phyloP scores from a whole-genome alignment of 805 yeast species.

The Vanderwaltozyma yarrowii region DNA sequence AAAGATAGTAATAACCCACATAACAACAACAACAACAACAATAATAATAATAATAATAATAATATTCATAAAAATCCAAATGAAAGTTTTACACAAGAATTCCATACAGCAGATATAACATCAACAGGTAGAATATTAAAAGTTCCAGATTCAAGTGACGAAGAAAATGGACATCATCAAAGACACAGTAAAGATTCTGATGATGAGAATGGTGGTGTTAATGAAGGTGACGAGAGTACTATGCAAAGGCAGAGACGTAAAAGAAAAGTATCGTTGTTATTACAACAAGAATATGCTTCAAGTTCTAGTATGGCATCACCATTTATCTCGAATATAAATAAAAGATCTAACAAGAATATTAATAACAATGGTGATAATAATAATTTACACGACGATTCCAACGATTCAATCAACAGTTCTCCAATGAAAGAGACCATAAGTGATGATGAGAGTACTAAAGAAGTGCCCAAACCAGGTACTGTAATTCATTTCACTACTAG shows the following conservation, averaged over 20 bases:
- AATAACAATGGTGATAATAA: background rate
- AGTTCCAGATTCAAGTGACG: conserved; percentile 24
- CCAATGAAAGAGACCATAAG: conserved; percentile 8
- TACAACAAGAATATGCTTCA: conserved; percentile 27
- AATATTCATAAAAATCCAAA: background rate
- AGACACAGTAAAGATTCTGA: conserved; percentile 10
- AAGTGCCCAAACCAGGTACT: conserved; percentile 17
- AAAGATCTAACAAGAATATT: background rate
- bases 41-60: background rate
- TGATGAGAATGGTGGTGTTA: conserved; percentile 10
- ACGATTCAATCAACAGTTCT: conserved; percentile 12
- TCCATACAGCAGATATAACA: conserved; percentile 16
- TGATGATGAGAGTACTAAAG: conserved; percentile 16
- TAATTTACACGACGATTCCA: background rate
- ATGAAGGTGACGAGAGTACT: conserved; percentile 19
- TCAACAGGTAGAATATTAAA: conserved; percentile 19
- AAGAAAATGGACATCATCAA: conserved; percentile 8
- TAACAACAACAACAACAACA: background rate
- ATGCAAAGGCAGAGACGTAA: conserved; percentile 23
- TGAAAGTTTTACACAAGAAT: conserved; percentile 5
- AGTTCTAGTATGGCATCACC: conserved; percentile 26
- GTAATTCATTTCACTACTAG: conserved; percentile 16
- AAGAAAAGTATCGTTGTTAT: conserved; percentile 23
- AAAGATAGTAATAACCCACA: background rate
- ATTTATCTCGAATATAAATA: background rate